These are phyloP conservation scores for Borealophlyctis nickersoniae DNA, from an alignment of 192 early-diverging fungal species.

Conservation along the genomic window DNA sequence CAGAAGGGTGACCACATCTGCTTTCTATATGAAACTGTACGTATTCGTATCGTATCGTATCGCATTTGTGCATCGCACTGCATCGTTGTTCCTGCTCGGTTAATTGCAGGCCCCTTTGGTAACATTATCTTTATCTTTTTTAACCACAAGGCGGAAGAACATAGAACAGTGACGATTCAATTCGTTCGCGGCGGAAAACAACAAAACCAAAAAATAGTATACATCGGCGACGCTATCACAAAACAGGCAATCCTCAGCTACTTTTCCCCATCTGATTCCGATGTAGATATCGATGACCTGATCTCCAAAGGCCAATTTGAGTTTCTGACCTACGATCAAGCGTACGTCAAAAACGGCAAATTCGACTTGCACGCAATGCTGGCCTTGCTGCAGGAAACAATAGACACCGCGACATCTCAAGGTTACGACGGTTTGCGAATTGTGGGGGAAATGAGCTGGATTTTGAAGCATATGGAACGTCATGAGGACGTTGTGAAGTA, in stretches of 20 bases:
- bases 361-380: neutral
- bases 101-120: too few relatives aligned
- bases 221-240: constrained; percentile 1
- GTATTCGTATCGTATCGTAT: neutral
- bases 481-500: neutral
- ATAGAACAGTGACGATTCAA: neutral
- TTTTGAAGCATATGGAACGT: neutral
- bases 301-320: neutral
- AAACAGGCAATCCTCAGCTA: neutral
- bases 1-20: constrained; percentile 6
- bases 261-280: neutral
- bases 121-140: too few relatives aligned
- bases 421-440: neutral
- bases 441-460: neutral
- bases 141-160: neutral
- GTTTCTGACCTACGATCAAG: neutral
- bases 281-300: neutral
- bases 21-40: constrained; percentile 3
- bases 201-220: constrained; percentile 4
- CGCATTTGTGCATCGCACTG: neutral
- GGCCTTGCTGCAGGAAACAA: neutral
- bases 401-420: neutral
- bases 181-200: neutral
- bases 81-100: too few relatives aligned
- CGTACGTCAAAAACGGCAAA: neutral